Evolutionary conservation across 257 asterid genomes (phyloP).

Genomic region (Solanum neorickii): DNA sequence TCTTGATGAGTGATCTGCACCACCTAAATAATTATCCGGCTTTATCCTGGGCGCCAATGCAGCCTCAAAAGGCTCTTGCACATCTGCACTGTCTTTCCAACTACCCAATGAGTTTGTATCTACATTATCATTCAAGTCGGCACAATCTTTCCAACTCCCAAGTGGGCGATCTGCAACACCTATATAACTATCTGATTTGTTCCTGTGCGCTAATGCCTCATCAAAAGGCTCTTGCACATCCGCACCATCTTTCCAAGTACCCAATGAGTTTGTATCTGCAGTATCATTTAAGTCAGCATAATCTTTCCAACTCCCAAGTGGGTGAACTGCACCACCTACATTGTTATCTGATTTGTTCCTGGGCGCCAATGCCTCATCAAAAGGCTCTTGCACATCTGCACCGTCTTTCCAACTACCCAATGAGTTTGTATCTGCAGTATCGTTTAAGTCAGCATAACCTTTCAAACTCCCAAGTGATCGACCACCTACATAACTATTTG

Average conservation of each 20-base stretch:
- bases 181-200: not conserved
- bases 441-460: constrained; percentile 23
- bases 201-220: not conserved
- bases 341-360: not conserved
- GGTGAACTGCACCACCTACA: not conserved
- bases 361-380: not conserved
- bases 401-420: constrained; percentile 66
- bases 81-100: constrained; percentile 52
- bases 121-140: constrained; percentile 27
- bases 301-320: constrained; percentile 25
- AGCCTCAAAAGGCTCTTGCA: constrained; percentile 16
- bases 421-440: constrained; percentile 42
- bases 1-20: not conserved
- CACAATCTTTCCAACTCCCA: constrained; percentile 33
- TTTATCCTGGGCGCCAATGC: not conserved
- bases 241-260: constrained; percentile 56
- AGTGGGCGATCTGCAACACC: not conserved
- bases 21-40: not conserved
- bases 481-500: not conserved
- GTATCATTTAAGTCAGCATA: constrained; percentile 25
- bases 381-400: constrained; percentile 7
- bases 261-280: constrained; percentile 47
- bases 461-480: constrained; percentile 20
- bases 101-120: constrained; percentile 59
- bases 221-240: constrained; percentile 5